These are phyloP conservation scores for Wickerhamomyces rabaulensis DNA, from an alignment of 805 yeast species.

Conservation along the genomic window DNA sequence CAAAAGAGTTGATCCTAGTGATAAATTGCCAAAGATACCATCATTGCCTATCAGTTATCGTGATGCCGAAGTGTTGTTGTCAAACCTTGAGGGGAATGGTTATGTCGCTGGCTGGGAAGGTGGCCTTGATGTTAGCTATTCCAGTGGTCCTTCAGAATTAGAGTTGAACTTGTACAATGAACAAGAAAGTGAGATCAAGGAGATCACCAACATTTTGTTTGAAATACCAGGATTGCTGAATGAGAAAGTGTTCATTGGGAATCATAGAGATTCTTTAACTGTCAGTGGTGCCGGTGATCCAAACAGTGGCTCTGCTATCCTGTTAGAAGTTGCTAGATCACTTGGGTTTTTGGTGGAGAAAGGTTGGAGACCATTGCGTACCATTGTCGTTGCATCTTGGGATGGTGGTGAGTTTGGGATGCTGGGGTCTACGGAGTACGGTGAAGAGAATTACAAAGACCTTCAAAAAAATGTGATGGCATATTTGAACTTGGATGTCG, in stretches of 20 bases:
- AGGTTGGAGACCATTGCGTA: slow-evolving; percentile 71
- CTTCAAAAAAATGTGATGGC: slow-evolving; percentile 52
- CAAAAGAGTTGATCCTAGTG: slow-evolving; percentile 35
- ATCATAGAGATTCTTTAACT: slow-evolving; percentile 48
- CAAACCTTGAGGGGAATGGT: slow-evolving; percentile 33
- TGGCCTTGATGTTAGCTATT: slow-evolving; percentile 37
- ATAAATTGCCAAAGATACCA: slow-evolving; percentile 46
- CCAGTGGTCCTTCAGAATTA: slow-evolving; percentile 39
- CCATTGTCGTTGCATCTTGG: slow-evolving; percentile 71
- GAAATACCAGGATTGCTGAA: slow-evolving; percentile 54
- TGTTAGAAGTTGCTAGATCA: slow-evolving; percentile 50
- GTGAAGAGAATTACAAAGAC: slow-evolving; percentile 47
- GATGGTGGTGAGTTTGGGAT: slow-evolving; percentile 76
- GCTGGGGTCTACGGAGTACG: slow-evolving; percentile 75
- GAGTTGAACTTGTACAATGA: slow-evolving; percentile 35
- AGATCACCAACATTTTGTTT: slow-evolving; percentile 44
- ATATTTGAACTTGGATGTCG: slow-evolving; percentile 41
- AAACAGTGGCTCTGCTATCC: slow-evolving; percentile 42
- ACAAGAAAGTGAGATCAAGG: slow-evolving; percentile 37
- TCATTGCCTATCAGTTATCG: slow-evolving; percentile 44
- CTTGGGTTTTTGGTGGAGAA: slow-evolving; percentile 36
- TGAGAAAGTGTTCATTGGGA: slow-evolving; percentile 51
- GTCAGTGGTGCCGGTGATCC: slow-evolving; percentile 48
- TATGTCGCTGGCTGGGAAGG: slow-evolving; percentile 33
- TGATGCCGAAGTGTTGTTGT: slow-evolving; percentile 38